These are phyloP conservation scores for Saccharomyces pastorianus DNA, from an alignment of 1,139 yeast species.

Conservation along the genomic window DNA sequence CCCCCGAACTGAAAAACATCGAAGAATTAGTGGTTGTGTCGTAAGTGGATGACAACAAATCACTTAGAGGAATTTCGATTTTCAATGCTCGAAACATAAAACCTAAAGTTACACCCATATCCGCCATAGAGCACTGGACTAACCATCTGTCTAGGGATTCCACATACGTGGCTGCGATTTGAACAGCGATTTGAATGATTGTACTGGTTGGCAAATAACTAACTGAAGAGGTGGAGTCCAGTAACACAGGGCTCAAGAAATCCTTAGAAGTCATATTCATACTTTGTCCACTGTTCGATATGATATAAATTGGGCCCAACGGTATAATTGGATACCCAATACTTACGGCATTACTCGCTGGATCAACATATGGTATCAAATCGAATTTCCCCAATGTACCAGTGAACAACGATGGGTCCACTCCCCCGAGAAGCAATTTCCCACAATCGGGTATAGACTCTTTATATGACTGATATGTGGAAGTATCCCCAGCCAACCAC, in stretches of 20 bases:
- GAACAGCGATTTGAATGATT: conserved; percentile 61
- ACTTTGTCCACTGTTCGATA: conserved; percentile 36
- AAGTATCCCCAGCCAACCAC: conserved; percentile 35
- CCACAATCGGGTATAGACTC: conserved; percentile 25
- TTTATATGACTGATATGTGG: conserved; percentile 3
- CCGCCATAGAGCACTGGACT: conserved; percentile 49
- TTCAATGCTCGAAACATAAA: conserved; percentile 48
- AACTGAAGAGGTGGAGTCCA: conserved; percentile 50
- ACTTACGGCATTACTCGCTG: conserved; percentile 25
- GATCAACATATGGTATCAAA: conserved; percentile 40
- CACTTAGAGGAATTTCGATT: conserved; percentile 46
- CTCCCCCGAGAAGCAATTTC: conserved; percentile 50
- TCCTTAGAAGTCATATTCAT: conserved; percentile 33
- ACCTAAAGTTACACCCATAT: conserved; percentile 46
- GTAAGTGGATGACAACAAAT: conserved; percentile 41
- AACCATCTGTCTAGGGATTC: conserved; percentile 50
- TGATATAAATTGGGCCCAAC: conserved; percentile 45
- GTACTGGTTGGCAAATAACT: conserved; percentile 52
- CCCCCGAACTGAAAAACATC: conserved; percentile 46
- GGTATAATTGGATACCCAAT: conserved; percentile 49
- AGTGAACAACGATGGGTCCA: conserved; percentile 39
- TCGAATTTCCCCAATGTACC: conserved; percentile 45
- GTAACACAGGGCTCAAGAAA: conserved; percentile 44
- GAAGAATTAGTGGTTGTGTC: conserved; percentile 20
- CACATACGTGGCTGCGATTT: conserved; percentile 62